phyloP scores from a whole-genome alignment of 345 rosid genomes.

The Arabidopsis arenosa region DNA sequence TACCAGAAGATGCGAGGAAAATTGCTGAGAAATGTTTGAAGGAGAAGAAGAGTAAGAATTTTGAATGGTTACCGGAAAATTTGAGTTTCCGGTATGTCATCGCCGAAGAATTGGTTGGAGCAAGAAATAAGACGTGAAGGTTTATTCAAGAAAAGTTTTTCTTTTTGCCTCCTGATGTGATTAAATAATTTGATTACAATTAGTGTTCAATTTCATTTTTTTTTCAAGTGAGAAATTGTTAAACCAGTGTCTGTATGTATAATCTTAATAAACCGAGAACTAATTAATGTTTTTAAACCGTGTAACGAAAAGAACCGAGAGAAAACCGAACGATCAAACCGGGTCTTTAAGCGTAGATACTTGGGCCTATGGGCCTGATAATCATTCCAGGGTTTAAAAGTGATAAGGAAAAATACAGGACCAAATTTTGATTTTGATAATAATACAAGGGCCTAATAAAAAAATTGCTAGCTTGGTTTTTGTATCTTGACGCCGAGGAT shows the following conservation, averaged over 20 bases:
- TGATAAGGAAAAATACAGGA: neutral
- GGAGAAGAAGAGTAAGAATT: slow-evolving; percentile 55
- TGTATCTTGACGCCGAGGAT: slow-evolving; percentile 15
- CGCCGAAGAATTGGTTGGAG: slow-evolving; percentile 57
- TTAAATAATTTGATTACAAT: slow-evolving; percentile 34
- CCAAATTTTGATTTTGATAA: neutral
- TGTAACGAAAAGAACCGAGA: neutral
- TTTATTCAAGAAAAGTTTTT: neutral
- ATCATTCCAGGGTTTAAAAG: neutral
- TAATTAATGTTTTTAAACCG: neutral
- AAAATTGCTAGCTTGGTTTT: neutral
- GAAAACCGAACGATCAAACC: slow-evolving; percentile 1
- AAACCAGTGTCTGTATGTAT: slow-evolving; percentile 16
- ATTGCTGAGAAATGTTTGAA: slow-evolving; percentile 59
- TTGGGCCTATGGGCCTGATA: slow-evolving; percentile 20
- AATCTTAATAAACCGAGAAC: neutral
- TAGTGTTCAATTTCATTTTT: slow-evolving; percentile 17
- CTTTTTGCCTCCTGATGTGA: slow-evolving; percentile 24
- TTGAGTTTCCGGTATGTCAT: slow-evolving; percentile 73
- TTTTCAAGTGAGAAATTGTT: slow-evolving; percentile 24
- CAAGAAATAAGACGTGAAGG: slow-evolving; percentile 33
- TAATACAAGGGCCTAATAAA: slow-evolving; percentile 7
- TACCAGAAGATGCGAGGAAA: slow-evolving; percentile 57
- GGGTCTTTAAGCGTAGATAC: neutral
- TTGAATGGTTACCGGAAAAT: slow-evolving; percentile 72